Evolutionary conservation across 306 rosid genomes (phyloP), one percentile per base, ranked within the genome.

Genomic region (Betula pendula): DNA sequence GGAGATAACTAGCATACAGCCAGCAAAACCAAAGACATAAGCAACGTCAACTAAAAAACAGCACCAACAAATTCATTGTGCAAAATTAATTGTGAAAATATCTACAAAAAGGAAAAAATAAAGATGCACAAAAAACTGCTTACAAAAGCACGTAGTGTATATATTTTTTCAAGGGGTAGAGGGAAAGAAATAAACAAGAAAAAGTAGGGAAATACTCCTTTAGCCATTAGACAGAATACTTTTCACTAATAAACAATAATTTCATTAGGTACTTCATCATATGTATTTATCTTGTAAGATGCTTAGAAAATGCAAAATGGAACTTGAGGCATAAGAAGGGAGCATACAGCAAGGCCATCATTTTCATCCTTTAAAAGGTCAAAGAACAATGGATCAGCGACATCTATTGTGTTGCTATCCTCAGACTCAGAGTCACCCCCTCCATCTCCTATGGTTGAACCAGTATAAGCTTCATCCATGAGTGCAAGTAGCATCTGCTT

Each of bases 401-500:
- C 97, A 81, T 95, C 97, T 29, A 92, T 87, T 43, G 90, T 82
- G 79, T 71, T 84, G 85, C 79, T 92, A 72, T 89, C 97, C 84
- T 92, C 98, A 66, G 88, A 90, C 84, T 90, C 98, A 66, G 91
- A 95, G 84, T 92, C 97, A 77, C 92, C 97, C 48, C 93, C 97
- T 35, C 92, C 97, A 86, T 89, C 97, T 80, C 88, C 98, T 29
- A 95, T 92, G 44, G 93, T 92, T 70, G 97, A 92, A 82, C 98
- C 98, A 24, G 98, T 92, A 83, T 95, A 95, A 58, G 97, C 98
- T 84, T 95, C 98, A 84, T 95, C 98, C 98, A 95, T 95, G 59
- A 95, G 95, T 62, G 97, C 98, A 65, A 95, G 97, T 77, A 95
- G 87, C 98, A 92, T 92, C 98, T 95, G 81, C 65, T 81, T 47